phyloP scores from a whole-genome alignment of 2,329 filamentous ascomycete genomes.

The Diaporthe sp. region DNA sequence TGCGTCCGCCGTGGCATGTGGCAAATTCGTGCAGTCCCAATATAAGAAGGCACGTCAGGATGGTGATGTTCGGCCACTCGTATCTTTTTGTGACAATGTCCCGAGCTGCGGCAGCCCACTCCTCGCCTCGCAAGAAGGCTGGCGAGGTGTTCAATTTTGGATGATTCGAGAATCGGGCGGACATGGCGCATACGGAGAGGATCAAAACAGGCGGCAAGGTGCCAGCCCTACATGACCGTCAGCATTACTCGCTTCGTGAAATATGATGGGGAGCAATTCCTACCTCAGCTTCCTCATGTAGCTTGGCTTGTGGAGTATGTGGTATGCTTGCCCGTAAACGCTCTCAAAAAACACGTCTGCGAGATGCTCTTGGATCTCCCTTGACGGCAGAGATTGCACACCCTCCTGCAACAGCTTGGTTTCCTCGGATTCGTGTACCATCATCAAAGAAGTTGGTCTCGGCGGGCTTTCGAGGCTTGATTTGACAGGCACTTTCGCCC shows the following conservation, averaged over 20 bases:
- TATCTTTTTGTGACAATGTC: slow-evolving; percentile 89
- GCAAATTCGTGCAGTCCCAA: slow-evolving; percentile 95
- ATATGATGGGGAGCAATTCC: slow-evolving; percentile 44
- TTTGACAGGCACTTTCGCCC: slow-evolving; percentile 73
- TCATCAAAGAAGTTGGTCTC: slow-evolving; percentile 60
- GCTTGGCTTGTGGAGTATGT: slow-evolving; percentile 94
- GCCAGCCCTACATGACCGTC: slow-evolving; percentile 65
- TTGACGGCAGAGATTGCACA: slow-evolving; percentile 81
- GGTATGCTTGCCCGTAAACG: slow-evolving; percentile 94
- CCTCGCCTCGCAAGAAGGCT: slow-evolving; percentile 88
- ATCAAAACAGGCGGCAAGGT: slow-evolving; percentile 89
- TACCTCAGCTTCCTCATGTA: slow-evolving; percentile 89
- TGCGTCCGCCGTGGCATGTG: slow-evolving; percentile 93
- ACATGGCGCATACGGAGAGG: slow-evolving; percentile 93
- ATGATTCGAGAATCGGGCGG: slow-evolving; percentile 94
- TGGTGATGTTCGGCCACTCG: slow-evolving; percentile 96
- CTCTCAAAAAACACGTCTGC: slow-evolving; percentile 96
- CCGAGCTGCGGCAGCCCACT: slow-evolving; percentile 89
- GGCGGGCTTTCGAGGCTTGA: slow-evolving; percentile 58
- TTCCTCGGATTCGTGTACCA: slow-evolving; percentile 76
- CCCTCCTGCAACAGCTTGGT: slow-evolving; percentile 84
- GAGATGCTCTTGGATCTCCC: slow-evolving; percentile 92
- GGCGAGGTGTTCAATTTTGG: slow-evolving; percentile 80
- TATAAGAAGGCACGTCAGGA: slow-evolving; percentile 88
- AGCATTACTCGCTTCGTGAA: slow-evolving; percentile 20